phyloP scores from a whole-genome alignment of 2,329 filamentous ascomycete genomes.

The Aspergillus versicolor region DNA sequence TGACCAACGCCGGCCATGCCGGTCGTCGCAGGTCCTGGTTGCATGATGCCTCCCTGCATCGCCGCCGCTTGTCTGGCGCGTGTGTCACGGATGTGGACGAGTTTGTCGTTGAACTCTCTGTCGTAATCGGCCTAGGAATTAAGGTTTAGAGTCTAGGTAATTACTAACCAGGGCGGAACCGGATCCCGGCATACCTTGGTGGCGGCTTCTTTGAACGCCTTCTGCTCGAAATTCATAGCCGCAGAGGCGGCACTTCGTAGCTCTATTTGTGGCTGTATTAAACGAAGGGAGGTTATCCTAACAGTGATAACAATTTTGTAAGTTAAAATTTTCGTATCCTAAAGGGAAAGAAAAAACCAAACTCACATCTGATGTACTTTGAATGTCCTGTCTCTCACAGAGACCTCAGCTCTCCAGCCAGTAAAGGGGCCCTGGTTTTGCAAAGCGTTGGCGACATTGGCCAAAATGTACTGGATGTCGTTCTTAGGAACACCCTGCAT shows the following conservation, averaged over 20 bases:
- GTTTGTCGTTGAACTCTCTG: conserved; percentile 44
- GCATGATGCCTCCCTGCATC: conserved; percentile 42
- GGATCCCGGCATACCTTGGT: conserved; percentile 27
- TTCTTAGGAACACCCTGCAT: conserved; percentile 33
- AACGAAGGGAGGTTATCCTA: conserved; percentile 46
- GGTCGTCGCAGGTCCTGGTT: conserved; percentile 31
- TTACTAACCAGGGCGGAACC: background rate
- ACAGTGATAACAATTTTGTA: conserved; percentile 4
- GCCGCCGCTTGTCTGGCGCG: conserved; percentile 43
- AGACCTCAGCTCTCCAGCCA: conserved; percentile 47
- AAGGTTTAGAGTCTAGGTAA: background rate
- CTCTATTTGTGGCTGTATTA: conserved; percentile 45
- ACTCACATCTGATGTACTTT: conserved; percentile 48
- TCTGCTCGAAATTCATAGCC: conserved; percentile 46
- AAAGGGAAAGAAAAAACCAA: background rate
- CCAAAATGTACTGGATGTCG: conserved; percentile 37
- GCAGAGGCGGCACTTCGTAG: conserved; percentile 39
- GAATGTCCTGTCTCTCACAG: conserved; percentile 38
- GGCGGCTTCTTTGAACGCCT: conserved; percentile 43
- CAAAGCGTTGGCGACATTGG: conserved; percentile 40
- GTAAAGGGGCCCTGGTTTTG: conserved; percentile 42
- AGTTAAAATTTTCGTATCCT: background rate
- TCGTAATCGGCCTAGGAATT: conserved; percentile 42
- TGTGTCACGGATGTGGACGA: conserved; percentile 46
- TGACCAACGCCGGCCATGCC: conserved; percentile 35